phyloP scores from a whole-genome alignment of 1,139 yeast genomes.

The Geotrichum citri-aurantii region DNA sequence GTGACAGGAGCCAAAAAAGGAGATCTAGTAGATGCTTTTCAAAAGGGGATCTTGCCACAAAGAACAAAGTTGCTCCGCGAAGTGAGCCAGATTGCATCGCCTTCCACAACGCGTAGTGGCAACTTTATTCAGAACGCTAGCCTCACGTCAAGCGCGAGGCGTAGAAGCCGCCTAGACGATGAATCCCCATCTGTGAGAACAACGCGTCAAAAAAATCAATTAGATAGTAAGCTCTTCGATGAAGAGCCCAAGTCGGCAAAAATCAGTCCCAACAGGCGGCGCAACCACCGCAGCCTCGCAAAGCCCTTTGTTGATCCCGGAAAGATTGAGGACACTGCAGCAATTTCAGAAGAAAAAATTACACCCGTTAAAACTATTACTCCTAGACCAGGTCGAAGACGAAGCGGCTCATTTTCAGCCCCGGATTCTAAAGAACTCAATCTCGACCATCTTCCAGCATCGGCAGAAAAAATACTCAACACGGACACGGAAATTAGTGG shows the following conservation, averaged over 20 bases:
- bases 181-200: not conserved
- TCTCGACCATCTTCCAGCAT: not conserved
- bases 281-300: constrained; percentile 9
- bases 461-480: not conserved
- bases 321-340: not conserved
- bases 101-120: constrained; percentile 2
- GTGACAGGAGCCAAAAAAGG: constrained; percentile 60
- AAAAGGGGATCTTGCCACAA: constrained; percentile 42
- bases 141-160: not conserved
- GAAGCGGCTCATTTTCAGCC: not conserved
- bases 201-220: not conserved
- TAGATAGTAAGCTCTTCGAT: not conserved
- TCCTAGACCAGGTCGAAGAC: constrained; percentile 1
- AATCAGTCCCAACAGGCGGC: not conserved
- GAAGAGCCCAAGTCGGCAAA: not conserved
- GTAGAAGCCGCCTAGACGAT: not conserved
- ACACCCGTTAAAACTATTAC: constrained; percentile 4
- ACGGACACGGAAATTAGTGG: constrained; percentile 1
- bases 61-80: not conserved
- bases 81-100: constrained; percentile 1
- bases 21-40: constrained; percentile 51
- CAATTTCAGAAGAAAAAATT: not conserved
- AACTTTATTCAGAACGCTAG: not conserved
- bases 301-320: constrained; percentile 14
- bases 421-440: not conserved